Conservation (phyloP, 75 land plant species). For the Cunninghamia lanceolata region DNA sequence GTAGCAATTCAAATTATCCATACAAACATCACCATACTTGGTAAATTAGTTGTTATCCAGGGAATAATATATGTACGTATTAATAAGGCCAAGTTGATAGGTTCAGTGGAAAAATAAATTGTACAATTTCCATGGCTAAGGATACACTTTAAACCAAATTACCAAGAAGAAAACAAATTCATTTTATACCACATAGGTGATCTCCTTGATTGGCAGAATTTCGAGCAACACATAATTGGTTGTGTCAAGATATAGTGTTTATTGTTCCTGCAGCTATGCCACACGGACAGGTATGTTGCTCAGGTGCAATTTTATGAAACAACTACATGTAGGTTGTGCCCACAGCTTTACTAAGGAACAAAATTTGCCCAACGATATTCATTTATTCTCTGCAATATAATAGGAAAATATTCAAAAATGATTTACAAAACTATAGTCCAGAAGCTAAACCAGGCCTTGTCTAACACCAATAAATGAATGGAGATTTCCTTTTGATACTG, state of each 20-base stretch:
- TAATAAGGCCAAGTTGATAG: neutral
- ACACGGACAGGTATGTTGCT: neutral
- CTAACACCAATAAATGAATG: neutral
- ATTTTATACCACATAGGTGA: neutral
- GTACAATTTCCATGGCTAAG: neutral
- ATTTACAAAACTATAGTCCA: neutral
- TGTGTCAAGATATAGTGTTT: neutral
- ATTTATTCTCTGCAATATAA: neutral
- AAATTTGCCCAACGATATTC: neutral
- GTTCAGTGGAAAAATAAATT: neutral
- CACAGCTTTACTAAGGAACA: neutral
- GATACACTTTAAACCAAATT: neutral
- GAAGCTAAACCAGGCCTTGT: neutral
- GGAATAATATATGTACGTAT: too few species aligned
- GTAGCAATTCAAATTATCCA: neutral
- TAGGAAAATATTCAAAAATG: neutral
- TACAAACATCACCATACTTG: neutral
- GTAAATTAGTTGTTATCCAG: neutral
- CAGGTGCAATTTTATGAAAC: neutral
- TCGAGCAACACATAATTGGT: neutral
- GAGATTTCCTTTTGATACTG: neutral
- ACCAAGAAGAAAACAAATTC: neutral
- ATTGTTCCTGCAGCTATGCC: neutral
- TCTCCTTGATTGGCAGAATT: neutral
- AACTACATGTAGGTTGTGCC: neutral